A percentile compares a stretch with the other conserved stretches of the same genome.
These are phyloP conservation scores for Populus euphratica DNA, from an alignment of 345 rosid species.

Conservation along the genomic window DNA sequence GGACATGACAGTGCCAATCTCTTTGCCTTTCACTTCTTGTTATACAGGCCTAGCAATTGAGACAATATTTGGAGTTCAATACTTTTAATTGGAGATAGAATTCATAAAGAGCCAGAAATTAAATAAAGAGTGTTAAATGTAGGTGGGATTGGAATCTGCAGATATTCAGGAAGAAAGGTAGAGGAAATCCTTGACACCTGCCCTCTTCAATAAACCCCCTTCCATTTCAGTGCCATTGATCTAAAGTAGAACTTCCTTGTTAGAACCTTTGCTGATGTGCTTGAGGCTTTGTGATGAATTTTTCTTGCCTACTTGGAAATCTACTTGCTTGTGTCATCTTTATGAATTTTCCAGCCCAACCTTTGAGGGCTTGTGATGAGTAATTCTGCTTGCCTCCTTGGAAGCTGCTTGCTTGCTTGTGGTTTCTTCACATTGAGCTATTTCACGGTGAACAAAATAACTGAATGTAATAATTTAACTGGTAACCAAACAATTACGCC, in stretches of 20 bases:
- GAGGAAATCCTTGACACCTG: neutral
- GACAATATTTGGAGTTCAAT: neutral
- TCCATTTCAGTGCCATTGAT: neutral
- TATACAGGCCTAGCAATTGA: neutral
- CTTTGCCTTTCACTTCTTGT: neutral
- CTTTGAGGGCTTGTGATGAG: neutral
- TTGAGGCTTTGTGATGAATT: neutral
- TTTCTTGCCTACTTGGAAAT: neutral
- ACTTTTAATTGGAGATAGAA: neutral
- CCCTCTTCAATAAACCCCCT: neutral
- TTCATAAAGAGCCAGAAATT: neutral
- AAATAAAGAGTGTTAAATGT: neutral
- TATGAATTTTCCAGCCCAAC: neutral
- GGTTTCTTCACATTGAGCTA: neutral
- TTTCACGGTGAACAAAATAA: neutral
- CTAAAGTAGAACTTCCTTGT: neutral
- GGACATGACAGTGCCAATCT: neutral
- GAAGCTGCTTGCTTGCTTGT: neutral
- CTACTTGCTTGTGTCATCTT: neutral
- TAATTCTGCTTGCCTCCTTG: neutral
- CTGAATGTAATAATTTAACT: neutral
- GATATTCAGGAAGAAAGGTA: neutral
- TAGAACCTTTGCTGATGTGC: neutral
- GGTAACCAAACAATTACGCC: neutral
- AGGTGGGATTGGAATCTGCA: neutral